A percentile compares a stretch with the other conserved stretches of the same genome.
These are phyloP conservation scores for Trichoderma koningiopsis DNA, from an alignment of 2,329 filamentous ascomycete genomes.

Conservation along the genomic window DNA sequence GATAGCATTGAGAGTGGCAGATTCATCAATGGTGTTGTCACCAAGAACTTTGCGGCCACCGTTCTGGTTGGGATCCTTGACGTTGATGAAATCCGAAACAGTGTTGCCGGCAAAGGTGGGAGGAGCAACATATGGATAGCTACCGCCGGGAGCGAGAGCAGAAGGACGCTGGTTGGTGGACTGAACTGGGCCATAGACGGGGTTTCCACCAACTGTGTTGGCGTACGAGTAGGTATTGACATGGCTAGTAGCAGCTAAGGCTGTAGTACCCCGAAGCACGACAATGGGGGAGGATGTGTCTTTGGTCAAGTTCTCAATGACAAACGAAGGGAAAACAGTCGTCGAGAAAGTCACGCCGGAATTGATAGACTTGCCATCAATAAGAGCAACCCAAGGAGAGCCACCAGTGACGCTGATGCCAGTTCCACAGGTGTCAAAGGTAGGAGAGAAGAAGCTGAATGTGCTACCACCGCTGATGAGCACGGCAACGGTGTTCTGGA, in stretches of 20 bases:
- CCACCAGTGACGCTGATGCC: constrained; percentile 43
- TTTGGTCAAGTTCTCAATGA: constrained; percentile 48
- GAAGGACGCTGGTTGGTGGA: constrained; percentile 39
- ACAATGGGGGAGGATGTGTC: constrained; percentile 43
- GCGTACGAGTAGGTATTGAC: constrained; percentile 46
- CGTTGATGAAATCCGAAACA: constrained; percentile 35
- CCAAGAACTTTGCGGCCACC: constrained; percentile 39
- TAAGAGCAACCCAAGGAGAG: constrained; percentile 44
- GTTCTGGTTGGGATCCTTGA: constrained; percentile 44
- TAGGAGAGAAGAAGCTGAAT: constrained; percentile 44
- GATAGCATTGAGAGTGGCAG: constrained; percentile 42
- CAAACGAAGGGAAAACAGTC: constrained; percentile 43
- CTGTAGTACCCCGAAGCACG: constrained; percentile 36
- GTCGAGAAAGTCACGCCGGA: constrained; percentile 46
- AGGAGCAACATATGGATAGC: constrained; percentile 41
- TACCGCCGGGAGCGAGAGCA: constrained; percentile 42
- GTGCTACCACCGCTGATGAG: constrained; percentile 40
- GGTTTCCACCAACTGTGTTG: constrained; percentile 45
- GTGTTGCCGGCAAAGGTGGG: constrained; percentile 44
- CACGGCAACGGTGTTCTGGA: constrained; percentile 43
- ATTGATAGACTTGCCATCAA: constrained; percentile 46
- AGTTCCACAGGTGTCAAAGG: constrained; percentile 45
- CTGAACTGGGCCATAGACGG: constrained; percentile 42
- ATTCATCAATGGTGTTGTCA: constrained; percentile 44
- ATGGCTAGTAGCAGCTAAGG: constrained; percentile 37